Evolutionary conservation across 345 rosid genomes (phyloP).

Genomic region (Camelina laxa): DNA sequence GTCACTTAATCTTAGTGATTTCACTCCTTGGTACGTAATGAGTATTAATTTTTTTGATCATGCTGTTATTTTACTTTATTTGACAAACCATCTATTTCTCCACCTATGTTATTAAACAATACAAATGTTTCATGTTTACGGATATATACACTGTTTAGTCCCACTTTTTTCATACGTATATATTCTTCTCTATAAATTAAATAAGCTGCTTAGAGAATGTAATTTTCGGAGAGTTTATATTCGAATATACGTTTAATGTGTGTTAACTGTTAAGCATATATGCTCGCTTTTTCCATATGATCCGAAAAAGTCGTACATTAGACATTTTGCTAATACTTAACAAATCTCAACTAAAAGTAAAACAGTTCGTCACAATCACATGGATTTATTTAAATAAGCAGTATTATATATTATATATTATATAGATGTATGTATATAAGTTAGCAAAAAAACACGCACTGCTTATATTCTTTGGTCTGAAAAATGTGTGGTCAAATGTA

Average conservation of each 20-base stretch:
- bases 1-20: neutral
- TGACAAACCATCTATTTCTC: neutral
- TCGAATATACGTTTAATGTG: neutral
- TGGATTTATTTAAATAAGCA: neutral
- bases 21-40: neutral
- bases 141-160: neutral
- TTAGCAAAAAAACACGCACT: conserved; percentile 16
- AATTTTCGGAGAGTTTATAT: neutral
- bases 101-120: neutral
- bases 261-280: neutral
- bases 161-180: neutral
- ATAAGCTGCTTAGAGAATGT: neutral
- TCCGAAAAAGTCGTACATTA: conserved; percentile 7
- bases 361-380: conserved; percentile 30
- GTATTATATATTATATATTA: neutral
- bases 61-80: conserved; percentile 13
- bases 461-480: conserved; percentile 32
- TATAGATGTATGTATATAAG: neutral
- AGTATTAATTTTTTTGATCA: neutral
- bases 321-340: conserved; percentile 12
- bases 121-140: neutral
- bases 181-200: neutral
- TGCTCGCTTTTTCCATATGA: conserved; percentile 10
- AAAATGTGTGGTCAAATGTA: conserved; percentile 45
- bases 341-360: conserved; percentile 16